Evolutionary conservation across 805 yeast species (phyloP).

Genomic region (Diddensiella santjacobensis): DNA sequence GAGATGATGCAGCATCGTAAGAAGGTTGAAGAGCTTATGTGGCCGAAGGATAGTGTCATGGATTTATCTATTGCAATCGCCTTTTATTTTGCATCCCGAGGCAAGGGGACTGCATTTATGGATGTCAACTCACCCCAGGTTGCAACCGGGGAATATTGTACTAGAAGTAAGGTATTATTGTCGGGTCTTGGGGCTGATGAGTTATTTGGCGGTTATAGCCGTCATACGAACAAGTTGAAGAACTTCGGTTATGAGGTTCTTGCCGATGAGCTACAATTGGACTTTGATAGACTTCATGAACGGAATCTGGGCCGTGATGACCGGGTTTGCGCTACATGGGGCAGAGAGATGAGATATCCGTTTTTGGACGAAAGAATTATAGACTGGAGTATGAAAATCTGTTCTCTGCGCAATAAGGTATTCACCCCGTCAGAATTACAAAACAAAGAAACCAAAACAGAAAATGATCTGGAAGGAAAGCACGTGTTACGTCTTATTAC

Average conservation of each 20-base stretch:
- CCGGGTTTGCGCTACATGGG: constrained; percentile 79
- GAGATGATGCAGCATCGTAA: constrained; percentile 52
- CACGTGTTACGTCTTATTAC: constrained; percentile 64
- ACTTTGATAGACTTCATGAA: constrained; percentile 67
- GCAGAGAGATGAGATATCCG: constrained; percentile 87
- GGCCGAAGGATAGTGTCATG: constrained; percentile 88
- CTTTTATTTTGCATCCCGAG: constrained; percentile 82
- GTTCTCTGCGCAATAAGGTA: constrained; percentile 38
- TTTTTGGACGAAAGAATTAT: constrained; percentile 67
- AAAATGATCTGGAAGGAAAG: constrained; percentile 41
- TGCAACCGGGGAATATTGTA: constrained; percentile 33
- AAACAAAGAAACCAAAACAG: constrained; percentile 1
- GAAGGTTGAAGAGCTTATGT: constrained; percentile 62
- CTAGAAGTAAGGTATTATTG: constrained; percentile 57
- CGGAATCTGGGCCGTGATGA: constrained; percentile 91
- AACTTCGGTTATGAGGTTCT: constrained; percentile 44
- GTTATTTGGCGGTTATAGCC: constrained; percentile 89
- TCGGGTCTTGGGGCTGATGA: constrained; percentile 98
- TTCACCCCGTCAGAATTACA: neutral
- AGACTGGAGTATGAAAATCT: constrained; percentile 27
- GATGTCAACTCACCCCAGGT: constrained; percentile 13
- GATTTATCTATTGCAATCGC: constrained; percentile 94
- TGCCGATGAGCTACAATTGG: constrained; percentile 58
- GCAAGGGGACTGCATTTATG: constrained; percentile 36
- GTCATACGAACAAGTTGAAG: constrained; percentile 49